These are phyloP conservation scores for Barnettozyma hawaiiensis DNA, from an alignment of 1,139 yeast species.

Conservation along the genomic window DNA sequence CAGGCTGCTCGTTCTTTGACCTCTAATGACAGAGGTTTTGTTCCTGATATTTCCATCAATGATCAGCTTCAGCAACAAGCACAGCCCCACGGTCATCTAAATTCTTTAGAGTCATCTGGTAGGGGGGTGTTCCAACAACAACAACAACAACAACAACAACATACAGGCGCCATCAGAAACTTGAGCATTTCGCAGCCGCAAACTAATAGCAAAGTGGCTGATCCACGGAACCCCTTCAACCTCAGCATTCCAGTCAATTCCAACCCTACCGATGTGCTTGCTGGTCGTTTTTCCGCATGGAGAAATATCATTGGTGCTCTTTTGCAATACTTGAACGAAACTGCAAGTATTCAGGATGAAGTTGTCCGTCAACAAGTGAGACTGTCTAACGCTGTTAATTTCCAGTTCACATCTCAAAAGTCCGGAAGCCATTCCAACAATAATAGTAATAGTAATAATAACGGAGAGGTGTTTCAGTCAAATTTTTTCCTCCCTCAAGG, in stretches of 20 bases:
- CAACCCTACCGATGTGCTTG: conserved; percentile 82
- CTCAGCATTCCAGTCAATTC: conserved; percentile 47
- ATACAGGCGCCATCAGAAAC: conserved; percentile 2
- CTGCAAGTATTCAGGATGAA: conserved; percentile 82
- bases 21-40: conserved; percentile 21
- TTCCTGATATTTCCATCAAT: conserved; percentile 12
- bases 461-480: conserved; percentile 25
- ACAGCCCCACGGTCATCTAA: conserved; percentile 15
- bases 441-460: conserved; percentile 18
- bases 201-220: conserved; percentile 14
- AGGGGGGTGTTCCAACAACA: conserved; percentile 5
- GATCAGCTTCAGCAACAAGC: conserved; percentile 11
- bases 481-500: conserved; percentile 56
- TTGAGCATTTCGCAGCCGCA: background rate
- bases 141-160: too few relatives aligned
- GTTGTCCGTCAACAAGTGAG: conserved; percentile 77
- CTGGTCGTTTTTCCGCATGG: conserved; percentile 84
- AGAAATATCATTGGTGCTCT: conserved; percentile 70
- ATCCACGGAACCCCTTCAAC: conserved; percentile 38
- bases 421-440: conserved; percentile 11
- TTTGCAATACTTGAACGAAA: conserved; percentile 69
- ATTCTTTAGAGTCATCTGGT: conserved; percentile 5
- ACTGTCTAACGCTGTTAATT: conserved; percentile 70
- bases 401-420: conserved; percentile 37
- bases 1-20: conserved; percentile 33